Conservation (phyloP, 1,284 basidiomycete species). For the Pseudozyma tsukubaensis region DNA sequence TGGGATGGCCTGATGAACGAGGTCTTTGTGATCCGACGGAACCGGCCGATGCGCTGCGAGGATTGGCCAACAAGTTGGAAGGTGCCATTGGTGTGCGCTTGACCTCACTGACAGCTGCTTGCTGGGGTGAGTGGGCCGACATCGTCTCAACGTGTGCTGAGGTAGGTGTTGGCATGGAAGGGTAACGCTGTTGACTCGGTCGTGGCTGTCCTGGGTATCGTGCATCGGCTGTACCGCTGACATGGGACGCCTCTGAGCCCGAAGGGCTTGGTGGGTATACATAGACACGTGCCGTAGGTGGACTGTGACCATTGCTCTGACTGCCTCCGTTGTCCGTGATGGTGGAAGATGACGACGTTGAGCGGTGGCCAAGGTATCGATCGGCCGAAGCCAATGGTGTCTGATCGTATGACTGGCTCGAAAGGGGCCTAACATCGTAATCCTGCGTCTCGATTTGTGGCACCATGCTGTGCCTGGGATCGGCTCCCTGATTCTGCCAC, state of each 20-base stretch:
- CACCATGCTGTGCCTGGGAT: slow-evolving; percentile 36
- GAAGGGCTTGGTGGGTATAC: slow-evolving; percentile 62
- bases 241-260: slow-evolving; percentile 34
- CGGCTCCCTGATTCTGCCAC: slow-evolving; percentile 2
- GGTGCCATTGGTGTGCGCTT: slow-evolving; percentile 46
- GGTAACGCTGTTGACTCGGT: slow-evolving; percentile 21
- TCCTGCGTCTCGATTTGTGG: slow-evolving; percentile 35
- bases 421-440: slow-evolving; percentile 8
- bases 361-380: slow-evolving; percentile 36
- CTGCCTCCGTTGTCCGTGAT: slow-evolving; percentile 10
- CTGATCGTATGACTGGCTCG: slow-evolving; percentile 16
- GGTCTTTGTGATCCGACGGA: slow-evolving; percentile 12
- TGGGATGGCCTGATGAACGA: slow-evolving; percentile 50
- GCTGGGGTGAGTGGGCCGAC: slow-evolving; percentile 8
- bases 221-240: slow-evolving; percentile 3
- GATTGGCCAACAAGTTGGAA: slow-evolving; percentile 40
- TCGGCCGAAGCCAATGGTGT: slow-evolving; percentile 38
- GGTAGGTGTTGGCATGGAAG: slow-evolving; percentile 30
- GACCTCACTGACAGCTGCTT: background rate
- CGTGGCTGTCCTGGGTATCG: background rate
- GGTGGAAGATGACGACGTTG: slow-evolving; percentile 39
- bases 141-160: slow-evolving; percentile 40
- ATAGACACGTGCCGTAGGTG: slow-evolving; percentile 53
- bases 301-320: slow-evolving; percentile 14
- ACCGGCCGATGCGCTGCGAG: slow-evolving; percentile 29